Percentiles rank a stretch among this genome's conserved stretches.
Evolutionary conservation across 1,139 yeast genomes (phyloP).

Genomic region (Entelexis sorbosivorans): DNA sequence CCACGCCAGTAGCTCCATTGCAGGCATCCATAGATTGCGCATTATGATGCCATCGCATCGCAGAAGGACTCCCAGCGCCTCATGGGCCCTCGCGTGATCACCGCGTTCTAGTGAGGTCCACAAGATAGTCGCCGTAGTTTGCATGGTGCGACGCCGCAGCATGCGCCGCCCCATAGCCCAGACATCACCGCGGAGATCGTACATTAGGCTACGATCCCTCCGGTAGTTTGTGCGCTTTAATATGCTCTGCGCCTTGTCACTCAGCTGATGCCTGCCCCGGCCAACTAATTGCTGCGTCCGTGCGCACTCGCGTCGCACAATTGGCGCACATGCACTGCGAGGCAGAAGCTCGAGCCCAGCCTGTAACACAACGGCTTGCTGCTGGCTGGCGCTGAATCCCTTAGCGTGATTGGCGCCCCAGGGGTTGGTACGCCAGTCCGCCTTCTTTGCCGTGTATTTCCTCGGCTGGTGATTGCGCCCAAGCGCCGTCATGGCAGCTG

Average conservation of each 20-base stretch:
- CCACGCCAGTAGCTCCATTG: conserved; percentile 20
- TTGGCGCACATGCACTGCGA: conserved; percentile 14
- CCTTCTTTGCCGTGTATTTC: not conserved
- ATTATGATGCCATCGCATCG: conserved; percentile 14
- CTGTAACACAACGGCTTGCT: conserved; percentile 1
- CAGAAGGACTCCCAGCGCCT: conserved; percentile 14
- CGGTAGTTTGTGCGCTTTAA: conserved; percentile 16
- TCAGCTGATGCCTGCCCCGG: not conserved
- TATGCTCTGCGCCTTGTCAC: not conserved
- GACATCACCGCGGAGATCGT: not conserved
- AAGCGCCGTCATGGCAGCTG: not conserved
- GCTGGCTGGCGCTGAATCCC: conserved; percentile 1
- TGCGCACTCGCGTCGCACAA: conserved; percentile 7
- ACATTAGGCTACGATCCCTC: not conserved
- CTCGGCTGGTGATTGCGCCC: conserved; percentile 4
- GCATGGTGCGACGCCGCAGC: conserved; percentile 16
- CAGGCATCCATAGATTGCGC: conserved; percentile 19
- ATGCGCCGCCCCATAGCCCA: not conserved
- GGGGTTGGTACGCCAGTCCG: not conserved
- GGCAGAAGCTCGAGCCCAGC: conserved; percentile 15
- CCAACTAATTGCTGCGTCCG: conserved; percentile 10
- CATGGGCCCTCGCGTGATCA: conserved; percentile 17
- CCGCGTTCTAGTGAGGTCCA: conserved; percentile 14
- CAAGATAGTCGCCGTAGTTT: conserved; percentile 11
- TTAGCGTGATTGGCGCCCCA: not conserved